Evolutionary conservation across 2,329 filamentous ascomycete genomes (phyloP), one percentile per base, ranked within the genome.

Genomic region (Alternaria longipes): DNA sequence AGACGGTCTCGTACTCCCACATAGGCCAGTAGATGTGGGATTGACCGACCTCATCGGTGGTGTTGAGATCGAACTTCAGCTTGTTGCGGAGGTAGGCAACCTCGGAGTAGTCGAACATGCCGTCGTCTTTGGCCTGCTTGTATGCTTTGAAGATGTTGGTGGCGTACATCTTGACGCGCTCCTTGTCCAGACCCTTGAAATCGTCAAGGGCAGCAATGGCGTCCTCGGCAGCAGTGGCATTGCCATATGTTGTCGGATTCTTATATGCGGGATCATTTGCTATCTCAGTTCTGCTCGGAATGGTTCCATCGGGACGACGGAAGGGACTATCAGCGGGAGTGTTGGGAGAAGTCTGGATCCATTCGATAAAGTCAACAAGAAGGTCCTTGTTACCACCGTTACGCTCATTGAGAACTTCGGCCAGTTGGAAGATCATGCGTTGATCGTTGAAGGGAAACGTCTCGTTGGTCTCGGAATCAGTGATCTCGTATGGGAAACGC

Each of bases 71-170:
- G 8, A 81, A 85, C 11, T 84, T 82, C 8, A 50, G 46, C 32
- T 50, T 38, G 32, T 50, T 50, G 0, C 46, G 46, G 59, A 89
- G 77, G 65, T 87, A 90, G 1, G 81, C 84, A 24, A 86, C 86
- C 62, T 89, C 88, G 26, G 86, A 89, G 82, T 86, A 90, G 57
- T 85, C 80, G 63, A 89, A 86, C 49, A 87, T 84, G 3, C 84
- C 84, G 3, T 81, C 72, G 2, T 83, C 81, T 0, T 85, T 78
- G 7, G 82, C 81, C 32, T 81, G 71, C 57, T 84, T 85, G 72
- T 86, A 84, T 0, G 84, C 84, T 11, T 76, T 72, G 71, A 82
- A 86, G 40, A 83, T 74, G 54, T 83, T 82, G 9, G 73, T 75
- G 3, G 65, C 54, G 57, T 82, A 70, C 71, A 86, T 81, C 18